A percentile compares a stretch with the other conserved stretches of the same genome.
Evolutionary conservation across 2,329 filamentous ascomycete genomes (phyloP).

Genomic region (Nigrospora osmanthi): DNA sequence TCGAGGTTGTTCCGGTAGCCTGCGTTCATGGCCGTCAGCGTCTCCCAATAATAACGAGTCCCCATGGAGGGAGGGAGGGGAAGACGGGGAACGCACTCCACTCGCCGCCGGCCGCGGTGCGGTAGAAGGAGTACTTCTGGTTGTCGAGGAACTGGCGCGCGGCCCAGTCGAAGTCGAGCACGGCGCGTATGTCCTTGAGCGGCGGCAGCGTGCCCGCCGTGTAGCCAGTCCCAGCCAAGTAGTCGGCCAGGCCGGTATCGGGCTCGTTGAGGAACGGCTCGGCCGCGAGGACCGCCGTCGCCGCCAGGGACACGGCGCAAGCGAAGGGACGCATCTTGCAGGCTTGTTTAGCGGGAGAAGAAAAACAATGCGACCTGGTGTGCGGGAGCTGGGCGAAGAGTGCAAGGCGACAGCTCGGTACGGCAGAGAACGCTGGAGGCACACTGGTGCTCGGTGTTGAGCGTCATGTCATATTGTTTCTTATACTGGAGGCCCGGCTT

Average conservation of each 20-base stretch:
- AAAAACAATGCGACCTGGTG: neutral
- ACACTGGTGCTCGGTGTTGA: too few species aligned
- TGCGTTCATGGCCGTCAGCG: neutral
- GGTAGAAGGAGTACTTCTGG: constrained; percentile 39
- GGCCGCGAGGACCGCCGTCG: constrained; percentile 16
- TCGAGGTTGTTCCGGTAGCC: constrained; percentile 44
- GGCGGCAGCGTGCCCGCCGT: constrained; percentile 25
- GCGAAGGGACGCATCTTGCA: constrained; percentile 4
- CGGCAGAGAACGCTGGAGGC: too few species aligned
- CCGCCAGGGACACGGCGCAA: constrained; percentile 9
- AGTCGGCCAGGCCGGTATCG: constrained; percentile 24
- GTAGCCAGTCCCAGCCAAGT: constrained; percentile 19
- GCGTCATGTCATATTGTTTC: too few species aligned
- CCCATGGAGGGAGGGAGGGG: neutral
- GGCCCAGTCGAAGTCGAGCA: constrained; percentile 42
- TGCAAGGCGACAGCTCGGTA: neutral
- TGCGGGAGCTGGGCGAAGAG: neutral
- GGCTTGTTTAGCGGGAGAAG: too few species aligned
- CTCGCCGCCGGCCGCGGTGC: constrained; percentile 39
- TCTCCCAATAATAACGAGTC: neutral
- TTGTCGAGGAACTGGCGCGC: constrained; percentile 32
- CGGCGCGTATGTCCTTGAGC: constrained; percentile 31
- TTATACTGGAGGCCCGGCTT: too few species aligned
- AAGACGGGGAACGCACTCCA: constrained; percentile 20
- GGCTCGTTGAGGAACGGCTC: constrained; percentile 24